phyloP scores from a whole-genome alignment of 441 rosid genomes.

The Sinapis alba region DNA sequence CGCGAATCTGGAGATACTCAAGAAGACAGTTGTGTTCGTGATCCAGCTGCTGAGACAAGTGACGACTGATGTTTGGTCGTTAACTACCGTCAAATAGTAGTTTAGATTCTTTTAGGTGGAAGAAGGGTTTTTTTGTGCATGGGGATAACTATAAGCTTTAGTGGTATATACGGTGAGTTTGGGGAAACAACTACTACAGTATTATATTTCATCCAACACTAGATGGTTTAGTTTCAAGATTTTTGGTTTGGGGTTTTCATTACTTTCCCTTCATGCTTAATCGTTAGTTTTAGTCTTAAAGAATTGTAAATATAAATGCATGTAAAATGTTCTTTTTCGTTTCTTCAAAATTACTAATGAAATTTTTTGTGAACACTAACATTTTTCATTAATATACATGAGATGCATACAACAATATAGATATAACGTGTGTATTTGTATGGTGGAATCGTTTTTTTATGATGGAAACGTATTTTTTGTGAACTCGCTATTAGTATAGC shows the following conservation, averaged over 20 bases:
- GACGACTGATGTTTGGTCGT: slow-evolving; percentile 7
- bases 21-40: neutral
- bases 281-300: neutral
- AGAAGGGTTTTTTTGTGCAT: neutral
- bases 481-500: too few species aligned
- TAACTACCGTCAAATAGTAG: neutral
- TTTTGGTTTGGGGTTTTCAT: neutral
- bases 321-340: neutral
- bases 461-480: too few species aligned
- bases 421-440: too few species aligned
- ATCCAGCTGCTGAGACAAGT: neutral
- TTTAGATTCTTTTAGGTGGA: neutral
- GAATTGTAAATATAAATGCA: neutral
- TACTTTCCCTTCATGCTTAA: neutral
- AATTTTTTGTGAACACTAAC: neutral
- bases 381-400: neutral
- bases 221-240: neutral
- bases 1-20: slow-evolving; percentile 1
- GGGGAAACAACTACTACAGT: neutral
- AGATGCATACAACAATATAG: too few species aligned
- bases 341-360: neutral
- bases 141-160: neutral
- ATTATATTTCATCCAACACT: slow-evolving; percentile 1
- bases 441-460: too few species aligned
- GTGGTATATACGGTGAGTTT: slow-evolving; percentile 5